Conservation (phyloP, 805 yeast genomes). For the Yamadazyma insecticola region DNA sequence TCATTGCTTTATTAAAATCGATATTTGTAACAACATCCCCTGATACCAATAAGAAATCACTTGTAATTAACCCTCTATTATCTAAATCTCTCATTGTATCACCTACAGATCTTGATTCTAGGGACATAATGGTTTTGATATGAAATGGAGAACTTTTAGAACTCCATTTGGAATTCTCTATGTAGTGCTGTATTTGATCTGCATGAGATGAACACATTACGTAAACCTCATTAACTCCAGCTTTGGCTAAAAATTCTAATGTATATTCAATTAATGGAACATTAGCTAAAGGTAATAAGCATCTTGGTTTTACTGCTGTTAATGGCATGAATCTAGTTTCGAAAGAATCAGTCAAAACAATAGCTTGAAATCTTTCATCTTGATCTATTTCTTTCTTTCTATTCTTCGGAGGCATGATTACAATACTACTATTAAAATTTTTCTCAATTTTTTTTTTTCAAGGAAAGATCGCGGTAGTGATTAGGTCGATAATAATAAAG, state of each 20-base stretch:
- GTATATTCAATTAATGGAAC: conserved; percentile 94
- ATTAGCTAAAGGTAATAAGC: conserved; percentile 87
- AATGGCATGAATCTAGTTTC: conserved; percentile 91
- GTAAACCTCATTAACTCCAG: conserved; percentile 86
- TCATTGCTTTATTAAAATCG: conserved; percentile 69
- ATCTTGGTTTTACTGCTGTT: conserved; percentile 80
- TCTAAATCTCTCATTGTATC: conserved; percentile 97
- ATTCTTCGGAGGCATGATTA: conserved; percentile 43
- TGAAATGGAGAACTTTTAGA: conserved; percentile 58
- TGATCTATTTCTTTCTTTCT: conserved; percentile 56
- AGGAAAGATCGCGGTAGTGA: too few species aligned
- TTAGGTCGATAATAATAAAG: too few species aligned
- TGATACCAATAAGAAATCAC: conserved; percentile 84
- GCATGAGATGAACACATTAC: conserved; percentile 90
- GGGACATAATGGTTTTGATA: conserved; percentile 71
- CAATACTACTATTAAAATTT: background rate
- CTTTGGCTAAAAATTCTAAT: conserved; percentile 85
- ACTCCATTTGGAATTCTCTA: conserved; percentile 67
- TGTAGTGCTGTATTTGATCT: conserved; percentile 78
- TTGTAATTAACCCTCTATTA: conserved; percentile 80
- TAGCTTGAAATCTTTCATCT: conserved; percentile 84
- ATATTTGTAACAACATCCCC: conserved; percentile 96
- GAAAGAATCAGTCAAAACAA: conserved; percentile 90
- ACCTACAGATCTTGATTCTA: conserved; percentile 89
- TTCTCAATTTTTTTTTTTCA: too few species aligned